Conservation (phyloP, 768 basidiomycete species). For the Suillus subaureus region DNA sequence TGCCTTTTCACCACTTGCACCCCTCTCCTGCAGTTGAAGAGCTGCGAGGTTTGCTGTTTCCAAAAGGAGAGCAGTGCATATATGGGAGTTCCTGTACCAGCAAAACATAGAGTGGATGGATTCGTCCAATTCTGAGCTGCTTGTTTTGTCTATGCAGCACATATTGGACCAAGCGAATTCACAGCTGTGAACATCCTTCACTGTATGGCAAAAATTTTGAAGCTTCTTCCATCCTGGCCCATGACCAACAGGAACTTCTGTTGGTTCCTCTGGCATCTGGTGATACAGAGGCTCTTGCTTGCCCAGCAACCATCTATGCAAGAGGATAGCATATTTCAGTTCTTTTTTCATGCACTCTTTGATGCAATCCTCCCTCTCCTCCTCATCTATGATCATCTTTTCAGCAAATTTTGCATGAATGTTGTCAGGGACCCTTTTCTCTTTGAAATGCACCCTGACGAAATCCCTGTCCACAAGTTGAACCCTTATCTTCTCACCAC, state of each 20-base stretch:
- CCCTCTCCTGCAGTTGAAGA: neutral
- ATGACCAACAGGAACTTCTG: neutral
- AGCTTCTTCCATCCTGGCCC: constrained; percentile 8
- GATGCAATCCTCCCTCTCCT: constrained; percentile 3
- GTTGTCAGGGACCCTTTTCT: neutral
- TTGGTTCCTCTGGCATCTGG: neutral
- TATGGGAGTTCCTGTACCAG: constrained; percentile 20
- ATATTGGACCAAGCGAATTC: constrained; percentile 18
- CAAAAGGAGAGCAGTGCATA: constrained; percentile 19
- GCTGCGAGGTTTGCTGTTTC: neutral
- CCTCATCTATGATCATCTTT: neutral
- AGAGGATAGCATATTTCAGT: constrained; percentile 12
- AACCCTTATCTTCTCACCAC: neutral
- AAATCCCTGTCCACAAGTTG: neutral
- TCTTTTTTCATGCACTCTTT: neutral
- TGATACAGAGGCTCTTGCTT: neutral
- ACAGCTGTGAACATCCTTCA: neutral
- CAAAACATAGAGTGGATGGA: constrained; percentile 24
- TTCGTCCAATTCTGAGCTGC: constrained; percentile 21
- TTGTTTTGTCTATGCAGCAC: constrained; percentile 20
- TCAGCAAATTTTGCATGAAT: neutral
- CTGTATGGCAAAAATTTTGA: constrained; percentile 4
- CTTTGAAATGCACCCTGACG: neutral
- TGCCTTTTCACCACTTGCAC: neutral
- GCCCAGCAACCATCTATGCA: constrained; percentile 7